A percentile compares a stretch with the other conserved stretches of the same genome.
Evolutionary conservation across 495 filamentous ascomycete species (phyloP).

Genomic region (Penicillium manginii): DNA sequence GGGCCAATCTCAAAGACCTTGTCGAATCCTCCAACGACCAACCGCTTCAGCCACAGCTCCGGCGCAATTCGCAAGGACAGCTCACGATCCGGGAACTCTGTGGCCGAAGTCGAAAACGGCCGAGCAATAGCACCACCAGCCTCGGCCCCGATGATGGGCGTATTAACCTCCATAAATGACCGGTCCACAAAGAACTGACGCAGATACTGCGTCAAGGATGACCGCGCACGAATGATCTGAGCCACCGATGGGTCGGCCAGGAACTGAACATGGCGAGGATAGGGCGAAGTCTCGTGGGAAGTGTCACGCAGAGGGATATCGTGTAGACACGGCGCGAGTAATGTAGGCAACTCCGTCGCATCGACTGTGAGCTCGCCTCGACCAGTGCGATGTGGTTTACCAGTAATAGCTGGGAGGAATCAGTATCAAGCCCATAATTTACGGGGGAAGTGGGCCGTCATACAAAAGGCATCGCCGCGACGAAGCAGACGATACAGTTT

Average conservation of each 20-base stretch:
- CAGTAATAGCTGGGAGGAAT: slow-evolving; percentile 60
- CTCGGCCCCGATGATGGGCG: slow-evolving; percentile 76
- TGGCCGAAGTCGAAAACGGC: slow-evolving; percentile 77
- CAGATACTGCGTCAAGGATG: slow-evolving; percentile 72
- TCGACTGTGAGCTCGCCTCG: slow-evolving; percentile 79
- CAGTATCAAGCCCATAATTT: background rate
- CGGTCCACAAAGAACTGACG: slow-evolving; percentile 71
- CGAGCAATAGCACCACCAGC: slow-evolving; percentile 85
- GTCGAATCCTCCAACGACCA: slow-evolving; percentile 89
- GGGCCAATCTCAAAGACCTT: slow-evolving; percentile 91
- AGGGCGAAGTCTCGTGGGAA: slow-evolving; percentile 68
- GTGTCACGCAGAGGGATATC: slow-evolving; percentile 67
- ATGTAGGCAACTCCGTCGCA: slow-evolving; percentile 64
- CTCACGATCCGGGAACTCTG: slow-evolving; percentile 67
- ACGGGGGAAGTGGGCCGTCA: slow-evolving; percentile 34
- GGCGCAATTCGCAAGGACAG: slow-evolving; percentile 85
- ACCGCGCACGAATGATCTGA: slow-evolving; percentile 74
- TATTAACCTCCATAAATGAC: slow-evolving; percentile 83
- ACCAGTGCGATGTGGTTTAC: slow-evolving; percentile 69
- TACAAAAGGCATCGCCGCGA: slow-evolving; percentile 79
- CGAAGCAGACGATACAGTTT: slow-evolving; percentile 59
- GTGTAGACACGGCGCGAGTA: slow-evolving; percentile 78
- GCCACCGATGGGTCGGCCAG: slow-evolving; percentile 66
- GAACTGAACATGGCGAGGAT: slow-evolving; percentile 77
- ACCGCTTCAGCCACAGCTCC: slow-evolving; percentile 91